Percentiles rank a stretch among this genome's conserved stretches.
Evolutionary conservation across 768 basidiomycete genomes (phyloP).

Genomic region (Termitomyces sp.): DNA sequence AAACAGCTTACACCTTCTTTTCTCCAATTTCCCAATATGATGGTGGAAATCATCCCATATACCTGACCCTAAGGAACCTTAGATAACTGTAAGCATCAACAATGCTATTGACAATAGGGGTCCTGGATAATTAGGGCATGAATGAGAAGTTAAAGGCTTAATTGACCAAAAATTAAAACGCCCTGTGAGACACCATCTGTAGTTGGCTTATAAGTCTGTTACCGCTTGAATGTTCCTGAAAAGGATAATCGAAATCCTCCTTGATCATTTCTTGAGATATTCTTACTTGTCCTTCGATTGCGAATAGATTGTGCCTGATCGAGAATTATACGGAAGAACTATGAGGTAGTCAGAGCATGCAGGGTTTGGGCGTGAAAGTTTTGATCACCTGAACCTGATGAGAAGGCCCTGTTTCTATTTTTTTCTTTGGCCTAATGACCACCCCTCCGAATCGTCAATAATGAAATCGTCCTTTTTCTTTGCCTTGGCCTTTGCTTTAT

Average conservation of each 20-base stretch:
- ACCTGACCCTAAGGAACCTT: slow-evolving; percentile 39
- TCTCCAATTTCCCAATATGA: slow-evolving; percentile 36
- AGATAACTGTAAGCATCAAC: slow-evolving; percentile 47
- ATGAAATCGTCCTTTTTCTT: slow-evolving; percentile 26
- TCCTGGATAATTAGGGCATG: slow-evolving; percentile 26
- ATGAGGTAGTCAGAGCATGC: neutral
- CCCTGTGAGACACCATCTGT: slow-evolving; percentile 70
- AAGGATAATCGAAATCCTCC: neutral
- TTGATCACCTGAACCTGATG: slow-evolving; percentile 38
- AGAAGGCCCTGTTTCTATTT: slow-evolving; percentile 36
- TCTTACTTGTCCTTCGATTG: slow-evolving; percentile 42
- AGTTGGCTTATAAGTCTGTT: slow-evolving; percentile 41
- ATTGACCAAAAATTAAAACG: slow-evolving; percentile 16
- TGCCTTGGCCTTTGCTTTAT: slow-evolving; percentile 25
- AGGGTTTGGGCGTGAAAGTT: neutral
- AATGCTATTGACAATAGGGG: slow-evolving; percentile 60
- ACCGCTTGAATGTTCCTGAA: slow-evolving; percentile 52
- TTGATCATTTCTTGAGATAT: neutral
- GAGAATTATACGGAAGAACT: slow-evolving; percentile 49
- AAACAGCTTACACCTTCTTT: slow-evolving; percentile 37
- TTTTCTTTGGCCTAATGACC: slow-evolving; percentile 19
- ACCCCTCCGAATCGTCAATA: slow-evolving; percentile 31
- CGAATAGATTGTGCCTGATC: slow-evolving; percentile 57
- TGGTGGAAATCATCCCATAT: slow-evolving; percentile 36
- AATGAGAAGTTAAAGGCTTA: neutral